Evolutionary conservation across 1,284 basidiomycete genomes (phyloP), one percentile per base, ranked within the genome.

Genomic region (Ustilago curta): DNA sequence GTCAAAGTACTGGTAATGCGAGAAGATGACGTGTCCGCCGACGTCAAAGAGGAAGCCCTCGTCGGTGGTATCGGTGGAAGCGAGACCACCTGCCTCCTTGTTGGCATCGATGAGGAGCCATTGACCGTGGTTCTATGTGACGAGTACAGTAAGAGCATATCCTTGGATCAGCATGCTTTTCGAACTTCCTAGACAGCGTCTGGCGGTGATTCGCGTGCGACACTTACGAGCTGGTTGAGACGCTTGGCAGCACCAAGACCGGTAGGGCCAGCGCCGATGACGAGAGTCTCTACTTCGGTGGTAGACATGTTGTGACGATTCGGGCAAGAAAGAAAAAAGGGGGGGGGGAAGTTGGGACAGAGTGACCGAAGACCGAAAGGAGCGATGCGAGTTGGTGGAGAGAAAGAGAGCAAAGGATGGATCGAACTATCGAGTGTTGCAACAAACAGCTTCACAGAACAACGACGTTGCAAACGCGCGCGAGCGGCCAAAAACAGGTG

Each of bases 31-130:
- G 80, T 88, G 88, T 29, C 88, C 87, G 49, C 87, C 87, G 37
- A 88, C 87, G 76, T 88, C 88, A 74, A 88, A 88, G 56, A 88
- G 83, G 85, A 88, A 88, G n/a, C 88, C 88, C 76, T 88, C 86
- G 9, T 80, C 56, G 21, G 87, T 88, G 35, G 83, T 79, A 63
- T 88, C 88, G 8, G 88, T 88, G 32, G 86, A 86, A 29, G 88
- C 88, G 31, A 88, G 84, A 73, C 88, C 88, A 68, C 88, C 88
- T 8, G 87, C 86, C 47, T 86, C 83, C 19, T 80, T 76, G 49
- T 83, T 81, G 8, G 86, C 78, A 66, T 88, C 88, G 56, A 88
- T 85, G 25, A 88, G 71, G 29, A 87, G 77, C 83, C 85, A 87
- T 52, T 83, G 67, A 49, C 78, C 78, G 53, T 85, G 81, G 74